Percentiles rank a stretch among this genome's conserved stretches.
Evolutionary conservation across 257 asterid genomes (phyloP).

Genomic region (Plantago major): DNA sequence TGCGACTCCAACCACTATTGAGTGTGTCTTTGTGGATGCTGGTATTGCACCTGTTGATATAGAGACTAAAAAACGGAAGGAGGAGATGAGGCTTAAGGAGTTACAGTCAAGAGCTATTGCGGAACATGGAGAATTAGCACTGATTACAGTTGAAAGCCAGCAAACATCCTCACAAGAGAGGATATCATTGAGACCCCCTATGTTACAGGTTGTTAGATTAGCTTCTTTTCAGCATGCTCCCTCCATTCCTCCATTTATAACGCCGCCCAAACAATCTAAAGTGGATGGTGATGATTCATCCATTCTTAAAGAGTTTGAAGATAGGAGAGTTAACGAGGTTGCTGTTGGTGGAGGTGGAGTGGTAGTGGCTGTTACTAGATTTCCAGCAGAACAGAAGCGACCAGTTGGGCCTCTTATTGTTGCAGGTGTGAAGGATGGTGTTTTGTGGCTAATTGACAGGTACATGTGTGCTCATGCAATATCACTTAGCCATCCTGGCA

Average conservation of each 20-base stretch:
- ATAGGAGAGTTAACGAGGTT: slow-evolving; percentile 71
- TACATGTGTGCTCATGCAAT: slow-evolving; percentile 97
- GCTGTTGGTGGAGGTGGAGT: slow-evolving; percentile 99
- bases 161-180: slow-evolving; percentile 66
- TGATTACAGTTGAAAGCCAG: slow-evolving; percentile 73
- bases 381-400: slow-evolving; percentile 93
- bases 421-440: slow-evolving; percentile 96
- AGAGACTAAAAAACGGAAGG: slow-evolving; percentile 74
- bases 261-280: slow-evolving; percentile 78
- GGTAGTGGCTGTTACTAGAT: slow-evolving; percentile 92
- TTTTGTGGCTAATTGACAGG: slow-evolving; percentile 88
- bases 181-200: slow-evolving; percentile 77
- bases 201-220: slow-evolving; percentile 90
- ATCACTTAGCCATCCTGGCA: slow-evolving; percentile 96
- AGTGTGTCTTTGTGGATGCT: slow-evolving; percentile 97
- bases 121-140: slow-evolving; percentile 92
- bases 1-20: slow-evolving; percentile 93
- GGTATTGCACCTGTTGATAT: slow-evolving; percentile 79
- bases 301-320: slow-evolving; percentile 57
- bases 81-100: slow-evolving; percentile 71
- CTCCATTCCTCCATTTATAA: slow-evolving; percentile 89
- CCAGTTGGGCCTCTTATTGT: slow-evolving; percentile 92
- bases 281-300: slow-evolving; percentile 61
- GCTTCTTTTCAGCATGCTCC: slow-evolving; percentile 97
- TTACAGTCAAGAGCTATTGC: slow-evolving; percentile 70